Conservation (phyloP, 2,329 filamentous ascomycete genomes). For the Colletotrichum sp. region DNA sequence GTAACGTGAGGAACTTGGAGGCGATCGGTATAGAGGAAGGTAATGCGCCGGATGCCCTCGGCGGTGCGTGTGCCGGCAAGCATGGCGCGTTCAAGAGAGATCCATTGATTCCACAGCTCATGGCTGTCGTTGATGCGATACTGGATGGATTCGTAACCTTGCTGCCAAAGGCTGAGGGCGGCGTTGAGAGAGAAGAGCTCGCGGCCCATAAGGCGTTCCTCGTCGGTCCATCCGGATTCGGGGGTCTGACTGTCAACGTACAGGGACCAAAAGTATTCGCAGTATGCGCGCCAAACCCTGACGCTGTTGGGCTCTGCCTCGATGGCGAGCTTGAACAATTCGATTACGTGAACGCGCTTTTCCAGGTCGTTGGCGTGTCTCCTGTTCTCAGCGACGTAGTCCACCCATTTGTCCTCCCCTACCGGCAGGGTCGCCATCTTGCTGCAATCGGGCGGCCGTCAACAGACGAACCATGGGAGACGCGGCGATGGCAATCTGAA, state of each 20-base stretch:
- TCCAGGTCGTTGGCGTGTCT: constrained; percentile 66
- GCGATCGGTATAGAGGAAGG: constrained; percentile 72
- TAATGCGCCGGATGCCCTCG: constrained; percentile 67
- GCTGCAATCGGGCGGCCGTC: constrained; percentile 15
- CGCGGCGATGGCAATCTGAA: neutral
- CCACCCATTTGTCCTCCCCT: constrained; percentile 79
- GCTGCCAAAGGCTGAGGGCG: constrained; percentile 72
- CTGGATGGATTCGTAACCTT: constrained; percentile 73
- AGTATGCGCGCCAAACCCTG: constrained; percentile 78
- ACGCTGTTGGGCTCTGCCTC: constrained; percentile 75
- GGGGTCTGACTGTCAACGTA: constrained; percentile 66
- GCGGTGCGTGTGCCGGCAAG: constrained; percentile 60
- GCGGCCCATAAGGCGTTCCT: constrained; percentile 71
- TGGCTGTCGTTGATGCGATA: constrained; percentile 80
- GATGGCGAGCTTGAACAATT: constrained; percentile 74
- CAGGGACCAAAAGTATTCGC: constrained; percentile 77
- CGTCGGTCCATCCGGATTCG: constrained; percentile 63
- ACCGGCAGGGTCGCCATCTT: constrained; percentile 60
- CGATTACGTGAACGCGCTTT: constrained; percentile 71
- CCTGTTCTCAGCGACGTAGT: constrained; percentile 76
- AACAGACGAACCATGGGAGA: constrained; percentile 19
- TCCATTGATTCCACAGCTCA: constrained; percentile 79
- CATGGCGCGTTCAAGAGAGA: constrained; percentile 73
- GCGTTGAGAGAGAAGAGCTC: constrained; percentile 74
- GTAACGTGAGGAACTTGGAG: constrained; percentile 74